These are phyloP conservation scores for Elsinoe australis DNA, from an alignment of 2,329 filamentous ascomycete genomes.

Conservation along the genomic window DNA sequence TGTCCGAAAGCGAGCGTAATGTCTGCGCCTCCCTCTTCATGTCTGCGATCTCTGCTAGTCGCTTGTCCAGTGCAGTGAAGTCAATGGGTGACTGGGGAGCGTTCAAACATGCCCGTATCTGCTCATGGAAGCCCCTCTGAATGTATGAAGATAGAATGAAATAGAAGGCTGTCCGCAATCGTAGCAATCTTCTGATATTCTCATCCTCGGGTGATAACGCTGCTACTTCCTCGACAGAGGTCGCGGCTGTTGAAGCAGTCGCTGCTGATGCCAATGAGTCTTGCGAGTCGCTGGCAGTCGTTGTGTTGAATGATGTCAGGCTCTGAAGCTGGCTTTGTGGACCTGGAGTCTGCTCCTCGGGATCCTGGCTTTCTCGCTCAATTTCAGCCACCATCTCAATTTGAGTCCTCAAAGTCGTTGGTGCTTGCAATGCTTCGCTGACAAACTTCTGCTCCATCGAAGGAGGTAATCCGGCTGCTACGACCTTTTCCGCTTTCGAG, in stretches of 20 bases:
- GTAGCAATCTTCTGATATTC: constrained; percentile 52
- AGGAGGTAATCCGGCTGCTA: constrained; percentile 56
- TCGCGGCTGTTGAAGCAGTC: constrained; percentile 24
- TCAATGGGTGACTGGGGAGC: constrained; percentile 42
- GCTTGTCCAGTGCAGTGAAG: constrained; percentile 63
- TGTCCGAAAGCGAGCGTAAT: constrained; percentile 60
- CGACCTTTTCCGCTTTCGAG: constrained; percentile 63
- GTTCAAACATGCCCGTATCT: constrained; percentile 39
- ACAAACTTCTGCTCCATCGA: constrained; percentile 86
- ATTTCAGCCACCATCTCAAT: constrained; percentile 40
- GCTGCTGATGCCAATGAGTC: constrained; percentile 4
- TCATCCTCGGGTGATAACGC: constrained; percentile 24
- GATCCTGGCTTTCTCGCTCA: constrained; percentile 20
- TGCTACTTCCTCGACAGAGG: constrained; percentile 25
- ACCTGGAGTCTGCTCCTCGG: not conserved
- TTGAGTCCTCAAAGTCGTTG: constrained; percentile 59
- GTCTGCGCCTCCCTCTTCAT: constrained; percentile 65
- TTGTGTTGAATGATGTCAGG: constrained; percentile 21
- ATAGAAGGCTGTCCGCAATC: constrained; percentile 55
- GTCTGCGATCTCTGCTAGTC: constrained; percentile 58
- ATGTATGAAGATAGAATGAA: constrained; percentile 60
- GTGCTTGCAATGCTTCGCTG: constrained; percentile 64
- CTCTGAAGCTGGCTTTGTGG: not conserved
- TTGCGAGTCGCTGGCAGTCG: constrained; percentile 16
- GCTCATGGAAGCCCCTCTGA: constrained; percentile 36